Base-by-base conservation (phyloP, 371 early-diverging fungal species). In the Mucor irregularis region DNA sequence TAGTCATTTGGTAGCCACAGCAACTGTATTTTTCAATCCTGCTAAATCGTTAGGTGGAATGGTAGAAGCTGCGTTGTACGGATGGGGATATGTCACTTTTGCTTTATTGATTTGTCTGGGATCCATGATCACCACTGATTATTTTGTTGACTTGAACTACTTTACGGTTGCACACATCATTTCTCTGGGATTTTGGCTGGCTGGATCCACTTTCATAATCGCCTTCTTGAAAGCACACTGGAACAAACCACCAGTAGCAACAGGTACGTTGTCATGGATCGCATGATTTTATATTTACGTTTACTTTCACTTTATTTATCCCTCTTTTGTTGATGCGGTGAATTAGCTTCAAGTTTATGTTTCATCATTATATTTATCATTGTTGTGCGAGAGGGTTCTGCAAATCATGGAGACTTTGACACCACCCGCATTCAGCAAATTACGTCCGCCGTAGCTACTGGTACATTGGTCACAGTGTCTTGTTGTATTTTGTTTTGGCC, bases 11-110 rank as follows among this genome's bases (percentile, higher is more conserved):
- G 81, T 81, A 2, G 86, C 85, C 17, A 76, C 81, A 3, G 75
- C 82, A 0, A 80, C 79, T 0, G 77, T 87, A 8, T 88, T 87
- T 56, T 85, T 87, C 42, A 83, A 82, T 56, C 89, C 89, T 0
- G 83, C 85, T 1, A 84, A 82, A 58, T 61, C 85, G 5, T 49
- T 84, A 4, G 89, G 89, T 6, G 80, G 81, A 4, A 84, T 88
- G 70, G 73, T 86, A 1, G 86, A 88, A 52, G 83, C 84, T 5
- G 76, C 81, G 9, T 51, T 70, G 1, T 78, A 70, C 39, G 84
- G 85, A 19, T 64, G 78, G 21, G 54, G 76, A 2, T 83, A 80
- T 45, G 72, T 75, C 9, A 9, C 73, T 5, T 73, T 72, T 62
- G 84, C 82, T 2, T 34, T 76, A 5, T 11, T 74, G 1, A 44